phyloP scores from a whole-genome alignment of 139 green algal genomes.

The Deuterostichococcus epilithicus region DNA sequence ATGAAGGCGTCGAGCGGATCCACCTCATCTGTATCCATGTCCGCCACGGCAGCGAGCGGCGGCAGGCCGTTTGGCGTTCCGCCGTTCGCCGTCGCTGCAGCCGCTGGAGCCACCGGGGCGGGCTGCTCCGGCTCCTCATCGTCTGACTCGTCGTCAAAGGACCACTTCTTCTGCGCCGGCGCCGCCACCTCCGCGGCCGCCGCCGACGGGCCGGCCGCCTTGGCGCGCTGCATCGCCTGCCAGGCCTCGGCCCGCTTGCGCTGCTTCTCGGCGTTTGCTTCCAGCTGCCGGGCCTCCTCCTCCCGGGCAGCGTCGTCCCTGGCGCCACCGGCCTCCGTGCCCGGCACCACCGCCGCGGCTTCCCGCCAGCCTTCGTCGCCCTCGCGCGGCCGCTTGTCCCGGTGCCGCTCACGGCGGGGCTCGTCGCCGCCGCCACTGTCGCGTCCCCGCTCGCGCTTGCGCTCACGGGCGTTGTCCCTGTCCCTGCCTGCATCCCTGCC shows the following conservation, averaged over 20 bases:
- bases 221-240: slow-evolving; percentile 25
- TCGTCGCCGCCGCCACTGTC: background rate
- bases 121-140: slow-evolving; percentile 5
- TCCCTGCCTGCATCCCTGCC: slow-evolving; percentile 11
- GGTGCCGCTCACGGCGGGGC: background rate
- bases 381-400: background rate
- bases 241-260: slow-evolving; percentile 67
- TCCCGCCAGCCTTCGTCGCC: slow-evolving; percentile 3
- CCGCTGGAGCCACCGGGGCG: background rate
- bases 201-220: background rate
- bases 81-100: background rate
- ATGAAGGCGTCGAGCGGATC: slow-evolving; percentile 88
- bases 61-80: background rate
- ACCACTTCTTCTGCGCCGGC: slow-evolving; percentile 27
- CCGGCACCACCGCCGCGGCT: slow-evolving; percentile 20
- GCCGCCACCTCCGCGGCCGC: slow-evolving; percentile 1
- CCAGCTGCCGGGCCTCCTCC: slow-evolving; percentile 42
- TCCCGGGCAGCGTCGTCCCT: slow-evolving; percentile 11
- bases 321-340: slow-evolving; percentile 14
- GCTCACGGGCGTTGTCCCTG: slow-evolving; percentile 1
- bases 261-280: slow-evolving; percentile 63
- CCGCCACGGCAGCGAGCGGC: background rate
- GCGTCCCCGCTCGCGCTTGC: background rate
- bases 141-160: slow-evolving; percentile 18
- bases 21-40: slow-evolving; percentile 48